Conservation (phyloP, 306 rosid genomes). For the Hippophae rhamnoides region DNA sequence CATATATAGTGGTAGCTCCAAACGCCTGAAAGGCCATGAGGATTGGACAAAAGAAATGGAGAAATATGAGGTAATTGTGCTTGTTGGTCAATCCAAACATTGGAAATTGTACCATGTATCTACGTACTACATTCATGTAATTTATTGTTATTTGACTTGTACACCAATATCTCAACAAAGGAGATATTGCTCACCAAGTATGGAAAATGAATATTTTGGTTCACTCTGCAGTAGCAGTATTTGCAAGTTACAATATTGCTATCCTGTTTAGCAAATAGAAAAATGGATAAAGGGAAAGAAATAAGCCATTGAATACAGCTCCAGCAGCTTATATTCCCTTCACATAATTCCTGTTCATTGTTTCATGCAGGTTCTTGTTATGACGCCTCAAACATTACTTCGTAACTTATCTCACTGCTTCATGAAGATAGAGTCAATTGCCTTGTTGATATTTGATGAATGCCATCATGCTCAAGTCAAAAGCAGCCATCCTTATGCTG, state of each 20-base stretch:
- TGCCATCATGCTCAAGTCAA: conserved; percentile 94
- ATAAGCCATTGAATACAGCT: background rate
- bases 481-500: conserved; percentile 82
- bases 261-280: too few species aligned
- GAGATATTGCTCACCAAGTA: too few species aligned
- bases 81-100: conserved; percentile 12
- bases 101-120: background rate
- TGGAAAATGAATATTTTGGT: too few species aligned
- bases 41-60: conserved; percentile 66
- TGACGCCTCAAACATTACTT: conserved; percentile 73
- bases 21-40: conserved; percentile 40
- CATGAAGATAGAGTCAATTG: conserved; percentile 73
- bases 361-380: conserved; percentile 70
- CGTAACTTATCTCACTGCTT: conserved; percentile 61
- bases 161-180: too few species aligned
- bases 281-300: too few species aligned
- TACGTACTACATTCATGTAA: too few species aligned
- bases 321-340: conserved; percentile 1
- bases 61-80: conserved; percentile 58
- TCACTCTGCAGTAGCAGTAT: too few species aligned
- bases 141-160: too few species aligned
- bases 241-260: too few species aligned
- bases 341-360: conserved; percentile 15
- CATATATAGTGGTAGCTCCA: conserved; percentile 54
- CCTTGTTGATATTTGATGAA: conserved; percentile 84